Evolutionary conservation across 1,139 yeast species (phyloP).

Genomic region (Scheffersomyces insectosa): DNA sequence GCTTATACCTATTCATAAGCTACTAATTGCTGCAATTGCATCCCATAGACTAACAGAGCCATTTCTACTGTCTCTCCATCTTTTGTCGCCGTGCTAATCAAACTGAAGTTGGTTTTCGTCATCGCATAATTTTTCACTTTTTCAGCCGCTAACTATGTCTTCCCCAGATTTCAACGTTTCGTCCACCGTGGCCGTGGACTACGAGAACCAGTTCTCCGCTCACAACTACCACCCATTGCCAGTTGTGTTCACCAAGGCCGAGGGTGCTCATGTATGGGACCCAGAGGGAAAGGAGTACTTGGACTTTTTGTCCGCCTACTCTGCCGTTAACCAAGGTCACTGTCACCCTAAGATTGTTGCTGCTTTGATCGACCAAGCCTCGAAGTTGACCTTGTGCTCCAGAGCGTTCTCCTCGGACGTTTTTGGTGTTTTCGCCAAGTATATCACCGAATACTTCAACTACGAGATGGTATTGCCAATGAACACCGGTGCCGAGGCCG

Average conservation of each 20-base stretch:
- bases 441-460: constrained; percentile 81
- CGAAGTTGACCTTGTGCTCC: constrained; percentile 78
- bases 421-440: constrained; percentile 86
- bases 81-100: not conserved
- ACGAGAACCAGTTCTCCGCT: constrained; percentile 84
- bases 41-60: no score
- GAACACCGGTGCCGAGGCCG: constrained; percentile 99
- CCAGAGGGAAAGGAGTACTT: constrained; percentile 90
- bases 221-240: constrained; percentile 98
- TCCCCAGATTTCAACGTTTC: constrained; percentile 47
- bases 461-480: constrained; percentile 94
- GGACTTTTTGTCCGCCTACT: constrained; percentile 89
- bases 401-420: constrained; percentile 92
- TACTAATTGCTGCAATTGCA: no score
- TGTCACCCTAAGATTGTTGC: constrained; percentile 90
- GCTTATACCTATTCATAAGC: no score
- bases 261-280: constrained; percentile 96
- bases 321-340: constrained; percentile 98
- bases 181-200: constrained; percentile 63
- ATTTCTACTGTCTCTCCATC: no score
- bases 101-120: not conserved
- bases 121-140: not conserved
- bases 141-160: constrained; percentile 13
- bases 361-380: constrained; percentile 88
- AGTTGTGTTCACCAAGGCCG: constrained; percentile 83